Conservation (phyloP, 2,329 filamentous ascomycete genomes). For the Cladosporium austrohemisphaericum region DNA sequence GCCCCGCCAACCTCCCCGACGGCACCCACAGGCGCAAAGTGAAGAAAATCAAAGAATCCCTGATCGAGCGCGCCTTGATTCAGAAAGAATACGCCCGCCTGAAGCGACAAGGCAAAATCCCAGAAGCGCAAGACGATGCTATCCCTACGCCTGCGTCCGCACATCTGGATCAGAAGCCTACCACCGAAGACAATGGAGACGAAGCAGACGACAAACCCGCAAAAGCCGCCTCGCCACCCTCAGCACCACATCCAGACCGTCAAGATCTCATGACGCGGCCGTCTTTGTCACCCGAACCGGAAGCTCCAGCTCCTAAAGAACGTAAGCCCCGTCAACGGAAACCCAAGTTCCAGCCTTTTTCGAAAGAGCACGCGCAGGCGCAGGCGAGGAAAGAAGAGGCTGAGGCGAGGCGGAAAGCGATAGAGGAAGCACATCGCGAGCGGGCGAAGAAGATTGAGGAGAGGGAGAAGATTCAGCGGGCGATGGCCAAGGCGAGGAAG, state of each 20-base stretch:
- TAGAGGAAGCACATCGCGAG: constrained; percentile 62
- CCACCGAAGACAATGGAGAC: background rate
- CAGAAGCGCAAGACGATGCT: constrained; percentile 24
- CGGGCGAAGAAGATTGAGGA: constrained; percentile 52
- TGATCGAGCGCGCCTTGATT: constrained; percentile 89
- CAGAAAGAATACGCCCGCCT: constrained; percentile 91
- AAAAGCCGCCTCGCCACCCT: constrained; percentile 25
- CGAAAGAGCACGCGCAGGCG: constrained; percentile 22
- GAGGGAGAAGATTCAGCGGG: constrained; percentile 67
- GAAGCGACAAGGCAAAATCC: constrained; percentile 54
- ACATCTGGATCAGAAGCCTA: constrained; percentile 17
- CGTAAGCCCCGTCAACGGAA: constrained; percentile 17
- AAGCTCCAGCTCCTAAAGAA: constrained; percentile 25
- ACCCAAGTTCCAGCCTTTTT: constrained; percentile 11
- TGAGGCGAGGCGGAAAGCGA: constrained; percentile 54
- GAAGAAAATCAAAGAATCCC: constrained; percentile 80
- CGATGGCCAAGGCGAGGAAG: constrained; percentile 58
- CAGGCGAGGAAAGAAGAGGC: constrained; percentile 57
- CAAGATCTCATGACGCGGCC: constrained; percentile 27
- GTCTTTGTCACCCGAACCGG: constrained; percentile 4
- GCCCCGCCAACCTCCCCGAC: constrained; percentile 85
- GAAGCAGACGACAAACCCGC: background rate
- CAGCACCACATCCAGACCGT: constrained; percentile 45
- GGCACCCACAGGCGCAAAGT: constrained; percentile 88
- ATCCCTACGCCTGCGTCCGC: constrained; percentile 31